Evolutionary conservation across 2,329 filamentous ascomycete genomes (phyloP), one percentile per base, ranked within the genome.

Genomic region (Epichloe baconii): DNA sequence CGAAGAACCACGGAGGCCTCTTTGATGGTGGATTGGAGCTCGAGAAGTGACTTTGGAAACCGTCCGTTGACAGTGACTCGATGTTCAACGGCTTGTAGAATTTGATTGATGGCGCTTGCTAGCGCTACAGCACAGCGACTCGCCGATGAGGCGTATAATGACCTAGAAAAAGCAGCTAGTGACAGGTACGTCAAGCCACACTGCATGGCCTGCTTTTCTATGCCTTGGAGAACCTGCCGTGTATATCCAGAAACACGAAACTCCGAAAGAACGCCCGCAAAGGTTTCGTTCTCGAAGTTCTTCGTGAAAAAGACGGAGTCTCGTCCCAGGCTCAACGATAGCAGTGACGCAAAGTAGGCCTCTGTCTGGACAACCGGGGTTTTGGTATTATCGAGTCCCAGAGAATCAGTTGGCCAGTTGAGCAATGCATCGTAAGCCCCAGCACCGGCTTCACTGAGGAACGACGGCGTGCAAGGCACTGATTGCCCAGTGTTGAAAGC

Each of bases 251-350:
- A 75, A 42, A 81, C 70, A 46, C 78, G 71, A 54, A 79, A 69
- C 6, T 67, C 63, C 0, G 70, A 59, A 1, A 77, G 58, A 2
- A 67, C 65, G 10, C 75, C 71, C 15, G 67, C 63, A 57, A 90
- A 88, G 0, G 67, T 68, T 23, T 66, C 67, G 31, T 71, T 71
- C 3, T 70, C 68, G 2, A 71, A 62, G 48, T 82, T 70, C 73
- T 79, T 88, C 0, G 66, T 61, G 63, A 88, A 93, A 93, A 93
- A 75, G 2, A 85, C 72, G 0, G 86, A 90, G 40, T 81, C 82
- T 46, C 85, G 75, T 0, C 86, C 87, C 5, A 89, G 74, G 0
- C 80, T 79, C 1, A 91, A 69, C 12, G 80, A 77, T 54, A 85
- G 71, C 0, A 91, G 68, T 11, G 81, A 83, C 17, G 72, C 64